A percentile compares a stretch with the other conserved stretches of the same genome.
These are phyloP conservation scores for Nothophoma quercina DNA, from an alignment of 2,329 filamentous ascomycete species.

Conservation along the genomic window DNA sequence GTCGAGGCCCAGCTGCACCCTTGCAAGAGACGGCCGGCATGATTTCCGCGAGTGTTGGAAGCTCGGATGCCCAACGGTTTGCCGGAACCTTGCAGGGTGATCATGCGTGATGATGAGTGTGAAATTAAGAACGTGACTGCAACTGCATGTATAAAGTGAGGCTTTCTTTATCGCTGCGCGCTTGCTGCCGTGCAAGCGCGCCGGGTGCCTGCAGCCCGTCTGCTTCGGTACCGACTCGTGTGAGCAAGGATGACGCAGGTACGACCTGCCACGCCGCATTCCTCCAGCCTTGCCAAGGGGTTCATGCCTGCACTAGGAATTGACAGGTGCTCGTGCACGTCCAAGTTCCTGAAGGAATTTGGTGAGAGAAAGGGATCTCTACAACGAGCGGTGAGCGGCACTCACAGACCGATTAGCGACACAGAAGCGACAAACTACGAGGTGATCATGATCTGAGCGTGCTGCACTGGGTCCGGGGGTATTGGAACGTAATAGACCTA, in stretches of 20 bases:
- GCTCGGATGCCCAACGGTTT: slow-evolving; percentile 3
- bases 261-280: neutral
- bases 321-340: too few species aligned
- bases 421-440: neutral
- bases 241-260: slow-evolving; percentile 10
- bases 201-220: slow-evolving; percentile 4
- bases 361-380: neutral
- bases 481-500: neutral
- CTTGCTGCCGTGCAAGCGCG: neutral
- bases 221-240: slow-evolving; percentile 6
- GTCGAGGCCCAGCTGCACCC: slow-evolving; percentile 13
- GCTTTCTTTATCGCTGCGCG: neutral
- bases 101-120: neutral
- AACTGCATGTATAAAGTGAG: neutral
- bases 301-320: slow-evolving; percentile 5
- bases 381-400: neutral
- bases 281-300: neutral
- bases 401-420: neutral
- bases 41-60: slow-evolving; percentile 5
- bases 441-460: slow-evolving; percentile 3
- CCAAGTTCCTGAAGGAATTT: too few species aligned
- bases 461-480: neutral
- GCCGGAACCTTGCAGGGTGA: neutral
- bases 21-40: slow-evolving; percentile 10
- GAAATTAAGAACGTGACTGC: neutral